Evolutionary conservation across 73 alveolate genomes (phyloP), one percentile per base, ranked within the genome.

Genomic region (Durusdinium trenchii): DNA sequence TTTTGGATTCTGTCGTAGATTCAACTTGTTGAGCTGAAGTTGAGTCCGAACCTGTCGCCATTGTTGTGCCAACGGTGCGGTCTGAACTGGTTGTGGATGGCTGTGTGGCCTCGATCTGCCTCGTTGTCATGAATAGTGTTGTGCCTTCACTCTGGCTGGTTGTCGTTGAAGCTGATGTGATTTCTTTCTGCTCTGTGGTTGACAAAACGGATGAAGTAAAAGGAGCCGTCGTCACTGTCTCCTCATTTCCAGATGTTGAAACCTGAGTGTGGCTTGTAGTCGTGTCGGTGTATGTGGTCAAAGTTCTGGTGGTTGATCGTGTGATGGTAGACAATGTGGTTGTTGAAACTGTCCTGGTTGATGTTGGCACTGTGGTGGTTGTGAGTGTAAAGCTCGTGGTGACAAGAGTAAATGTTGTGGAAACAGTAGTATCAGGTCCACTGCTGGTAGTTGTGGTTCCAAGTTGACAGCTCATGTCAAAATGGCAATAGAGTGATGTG

Each of bases 401-500:
- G 35, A 62, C 92, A 35, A 82, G 36, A 82, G 95, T 52, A 7
- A 57, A 60, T 3, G 94, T 84, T 38, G 47, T 35, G 2, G 95
- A n/a, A 10, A 54, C 62, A 30, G 71, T 61, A 30, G 95, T 51
- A 45, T 36, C 79, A 26, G 94, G 67, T 43, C 67, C 48, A 30
- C 85, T 87, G 50, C 36, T 43, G 16, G 95, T 87, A 9, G 64
- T 60, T 23, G 84, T 61, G 36, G 32, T 51, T 23, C 85, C 61
- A 30, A 61, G 69, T 26, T 61, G 46, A 35, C 82, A 42, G 89
- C 82, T 69, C 76, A 46, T 47, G n/a, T 46, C 42, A n/a, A 91
- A 91, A 57, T 43, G 57, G 57, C 98, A 91, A 9, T 69, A 46
- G 61, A 91, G 40, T 20, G 98, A 91, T 6, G 98, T 91, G 35